These are phyloP conservation scores for Penicillium carneum DNA, from an alignment of 2,329 filamentous ascomycete genomes.

Conservation along the genomic window DNA sequence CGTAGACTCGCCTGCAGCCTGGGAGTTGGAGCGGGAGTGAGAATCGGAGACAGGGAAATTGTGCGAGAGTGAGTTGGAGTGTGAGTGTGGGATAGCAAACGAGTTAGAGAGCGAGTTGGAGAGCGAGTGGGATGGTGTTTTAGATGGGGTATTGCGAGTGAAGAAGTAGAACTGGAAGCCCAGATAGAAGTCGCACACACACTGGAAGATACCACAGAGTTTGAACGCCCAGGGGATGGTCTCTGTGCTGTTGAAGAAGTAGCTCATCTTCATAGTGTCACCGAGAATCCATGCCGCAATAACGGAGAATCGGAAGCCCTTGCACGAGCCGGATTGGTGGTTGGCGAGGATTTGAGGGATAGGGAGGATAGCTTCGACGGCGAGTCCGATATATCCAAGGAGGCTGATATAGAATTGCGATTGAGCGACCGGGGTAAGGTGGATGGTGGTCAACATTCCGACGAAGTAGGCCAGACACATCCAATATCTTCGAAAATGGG, in stretches of 20 bases:
- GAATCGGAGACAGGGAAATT: background rate
- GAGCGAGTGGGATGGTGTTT: conserved; percentile 31
- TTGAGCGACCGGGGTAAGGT: conserved; percentile 58
- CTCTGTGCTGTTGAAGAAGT: conserved; percentile 56
- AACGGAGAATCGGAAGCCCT: conserved; percentile 58
- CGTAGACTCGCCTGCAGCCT: conserved; percentile 34
- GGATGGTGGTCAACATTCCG: conserved; percentile 58
- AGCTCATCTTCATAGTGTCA: conserved; percentile 60
- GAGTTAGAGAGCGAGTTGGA: background rate
- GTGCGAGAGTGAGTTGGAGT: conserved; percentile 1
- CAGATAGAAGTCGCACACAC: conserved; percentile 56
- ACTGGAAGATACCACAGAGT: conserved; percentile 59
- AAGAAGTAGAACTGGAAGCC: conserved; percentile 59
- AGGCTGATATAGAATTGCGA: conserved; percentile 54
- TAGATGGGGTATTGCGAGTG: conserved; percentile 31
- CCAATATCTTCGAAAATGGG: conserved; percentile 60
- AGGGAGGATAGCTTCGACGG: conserved; percentile 58
- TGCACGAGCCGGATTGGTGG: conserved; percentile 57
- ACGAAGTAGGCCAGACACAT: conserved; percentile 64
- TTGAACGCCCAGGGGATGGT: conserved; percentile 58
- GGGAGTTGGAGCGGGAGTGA: conserved; percentile 30
- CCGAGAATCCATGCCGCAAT: conserved; percentile 58
- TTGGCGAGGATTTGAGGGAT: conserved; percentile 58
- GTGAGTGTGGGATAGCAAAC: conserved; percentile 24
- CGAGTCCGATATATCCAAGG: conserved; percentile 56